These are phyloP conservation scores for Diaporthe eres DNA, from an alignment of 2,329 filamentous ascomycete genomes.

Conservation along the genomic window DNA sequence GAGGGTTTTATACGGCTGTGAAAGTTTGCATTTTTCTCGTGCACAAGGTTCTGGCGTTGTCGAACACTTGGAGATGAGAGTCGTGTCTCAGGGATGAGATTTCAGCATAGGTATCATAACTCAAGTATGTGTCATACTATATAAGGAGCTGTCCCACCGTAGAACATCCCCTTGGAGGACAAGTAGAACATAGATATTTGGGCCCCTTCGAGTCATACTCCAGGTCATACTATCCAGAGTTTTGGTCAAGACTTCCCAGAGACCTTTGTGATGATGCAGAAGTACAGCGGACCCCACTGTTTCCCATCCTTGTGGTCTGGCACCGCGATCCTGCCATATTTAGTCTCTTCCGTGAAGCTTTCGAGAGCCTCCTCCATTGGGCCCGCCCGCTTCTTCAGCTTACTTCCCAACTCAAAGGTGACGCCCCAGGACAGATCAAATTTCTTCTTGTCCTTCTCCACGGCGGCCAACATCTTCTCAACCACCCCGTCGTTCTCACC, in stretches of 20 bases:
- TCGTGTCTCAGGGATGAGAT: neutral
- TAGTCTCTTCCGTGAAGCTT: slow-evolving; percentile 50
- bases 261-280: slow-evolving; percentile 54
- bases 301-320: slow-evolving; percentile 53
- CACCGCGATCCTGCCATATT: slow-evolving; percentile 55
- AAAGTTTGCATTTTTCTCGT: neutral
- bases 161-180: neutral
- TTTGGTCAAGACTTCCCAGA: slow-evolving; percentile 35
- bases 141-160: neutral
- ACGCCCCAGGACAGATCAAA: slow-evolving; percentile 49
- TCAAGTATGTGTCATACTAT: neutral
- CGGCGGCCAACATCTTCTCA: slow-evolving; percentile 50
- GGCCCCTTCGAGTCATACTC: neutral
- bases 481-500: slow-evolving; percentile 58
- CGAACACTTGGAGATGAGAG: neutral
- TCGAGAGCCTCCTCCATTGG: slow-evolving; percentile 43
- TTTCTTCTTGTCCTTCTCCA: slow-evolving; percentile 55
- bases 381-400: slow-evolving; percentile 44
- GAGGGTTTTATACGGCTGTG: neutral
- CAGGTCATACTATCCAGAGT: neutral
- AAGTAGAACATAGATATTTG: neutral
- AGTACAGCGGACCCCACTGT: slow-evolving; percentile 57
- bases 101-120: no score
- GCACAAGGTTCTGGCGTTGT: neutral
- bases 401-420: slow-evolving; percentile 43